A percentile compares a stretch with the other conserved stretches of the same genome.
phyloP scores from a whole-genome alignment of 202 grass and related monocot genomes.

The Panicum hallii region DNA sequence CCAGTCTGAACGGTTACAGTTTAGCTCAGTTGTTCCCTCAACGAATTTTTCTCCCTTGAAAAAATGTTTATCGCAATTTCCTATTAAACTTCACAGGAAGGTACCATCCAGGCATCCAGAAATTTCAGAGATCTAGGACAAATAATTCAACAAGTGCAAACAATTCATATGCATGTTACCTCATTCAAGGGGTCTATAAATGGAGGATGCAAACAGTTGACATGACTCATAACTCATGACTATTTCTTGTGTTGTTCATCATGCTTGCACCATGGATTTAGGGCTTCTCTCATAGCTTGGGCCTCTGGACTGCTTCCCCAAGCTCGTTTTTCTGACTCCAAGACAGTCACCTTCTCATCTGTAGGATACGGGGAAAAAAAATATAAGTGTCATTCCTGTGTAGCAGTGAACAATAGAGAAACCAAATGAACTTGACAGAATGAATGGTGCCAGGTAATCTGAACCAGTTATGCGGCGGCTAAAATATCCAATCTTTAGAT shows the following conservation, averaged over 20 bases:
- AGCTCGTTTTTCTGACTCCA: slow-evolving; percentile 75
- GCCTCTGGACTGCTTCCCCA: slow-evolving; percentile 68
- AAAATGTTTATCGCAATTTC: not conserved
- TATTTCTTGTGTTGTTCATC: slow-evolving; percentile 51
- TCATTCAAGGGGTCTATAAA: not conserved
- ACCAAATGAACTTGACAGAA: not conserved
- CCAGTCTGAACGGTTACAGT: not conserved
- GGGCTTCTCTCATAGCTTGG: slow-evolving; percentile 69
- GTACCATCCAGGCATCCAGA: not conserved
- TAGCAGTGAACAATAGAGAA: not conserved
- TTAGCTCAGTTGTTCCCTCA: not conserved
- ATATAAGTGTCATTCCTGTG: not conserved
- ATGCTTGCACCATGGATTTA: slow-evolving; percentile 72
- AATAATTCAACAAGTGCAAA: not conserved
- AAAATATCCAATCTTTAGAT: not conserved
- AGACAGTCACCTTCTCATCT: slow-evolving; percentile 74
- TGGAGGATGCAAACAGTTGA: slow-evolving; percentile 17
- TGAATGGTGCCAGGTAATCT: not conserved
- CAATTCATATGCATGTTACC: slow-evolving; percentile 20
- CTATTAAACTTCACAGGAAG: not conserved
- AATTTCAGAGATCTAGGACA: not conserved
- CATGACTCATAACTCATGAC: slow-evolving; percentile 30
- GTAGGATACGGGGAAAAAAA: not conserved
- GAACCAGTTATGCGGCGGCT: not conserved
- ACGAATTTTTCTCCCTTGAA: not conserved